Conservation (phyloP, 176 grass and related monocot genomes). For the Pontederia paniculata region DNA sequence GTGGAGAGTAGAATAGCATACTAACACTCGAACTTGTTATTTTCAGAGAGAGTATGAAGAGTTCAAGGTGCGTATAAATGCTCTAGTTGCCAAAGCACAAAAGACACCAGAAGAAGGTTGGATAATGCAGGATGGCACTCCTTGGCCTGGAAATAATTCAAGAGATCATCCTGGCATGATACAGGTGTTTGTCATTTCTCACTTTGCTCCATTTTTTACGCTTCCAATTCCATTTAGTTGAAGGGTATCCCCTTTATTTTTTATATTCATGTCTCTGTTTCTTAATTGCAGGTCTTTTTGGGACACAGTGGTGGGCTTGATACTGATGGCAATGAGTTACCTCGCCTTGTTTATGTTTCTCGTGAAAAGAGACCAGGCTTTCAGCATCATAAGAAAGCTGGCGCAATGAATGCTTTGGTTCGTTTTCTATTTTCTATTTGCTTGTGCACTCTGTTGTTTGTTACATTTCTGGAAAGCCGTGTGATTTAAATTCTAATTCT, state of each 20-base stretch:
- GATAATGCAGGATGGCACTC: slow-evolving; percentile 9
- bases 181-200: neutral
- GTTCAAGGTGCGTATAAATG: slow-evolving; percentile 10
- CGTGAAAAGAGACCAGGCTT: slow-evolving; percentile 6
- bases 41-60: slow-evolving; percentile 12
- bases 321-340: slow-evolving; percentile 11
- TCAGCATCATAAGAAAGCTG: slow-evolving; percentile 8
- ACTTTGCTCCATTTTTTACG: neutral
- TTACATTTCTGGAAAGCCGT: neutral
- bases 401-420: slow-evolving; percentile 12
- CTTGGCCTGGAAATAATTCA: slow-evolving; percentile 11
- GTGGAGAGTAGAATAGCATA: neutral
- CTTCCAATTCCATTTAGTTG: no score
- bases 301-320: slow-evolving; percentile 7
- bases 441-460: neutral
- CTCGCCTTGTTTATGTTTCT: slow-evolving; percentile 12
- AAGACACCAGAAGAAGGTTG: slow-evolving; percentile 14
- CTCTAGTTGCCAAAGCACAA: slow-evolving; percentile 15
- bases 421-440: neutral
- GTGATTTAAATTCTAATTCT: neutral
- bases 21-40: neutral
- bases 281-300: slow-evolving; percentile 3
- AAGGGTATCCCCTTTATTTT: neutral
- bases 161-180: slow-evolving; percentile 16
- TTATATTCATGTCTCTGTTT: neutral